phyloP scores from a whole-genome alignment of 768 basidiomycete species.

The Russula dissimulans region DNA sequence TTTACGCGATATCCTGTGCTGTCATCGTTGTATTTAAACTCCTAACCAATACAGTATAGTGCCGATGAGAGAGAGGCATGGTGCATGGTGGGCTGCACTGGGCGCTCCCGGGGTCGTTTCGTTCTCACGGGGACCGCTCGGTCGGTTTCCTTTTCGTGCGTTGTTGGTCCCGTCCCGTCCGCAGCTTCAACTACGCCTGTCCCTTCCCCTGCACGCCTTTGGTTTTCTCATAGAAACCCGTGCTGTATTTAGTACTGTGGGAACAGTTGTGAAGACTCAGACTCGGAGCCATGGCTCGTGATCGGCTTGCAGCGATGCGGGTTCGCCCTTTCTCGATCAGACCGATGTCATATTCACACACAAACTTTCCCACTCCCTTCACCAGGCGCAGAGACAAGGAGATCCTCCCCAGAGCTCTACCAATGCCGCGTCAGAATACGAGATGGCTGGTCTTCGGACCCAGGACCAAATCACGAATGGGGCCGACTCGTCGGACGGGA shows the following conservation, averaged over 20 bases:
- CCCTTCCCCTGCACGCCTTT: too few species aligned
- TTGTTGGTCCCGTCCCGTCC: too few species aligned
- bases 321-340: slow-evolving; percentile 5
- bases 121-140: slow-evolving; percentile 6
- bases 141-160: not conserved
- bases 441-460: slow-evolving; percentile 25
- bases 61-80: too few species aligned
- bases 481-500: slow-evolving; percentile 21
- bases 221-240: not conserved
- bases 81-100: not conserved
- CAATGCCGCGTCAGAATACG: slow-evolving; percentile 21
- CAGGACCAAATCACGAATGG: slow-evolving; percentile 19
- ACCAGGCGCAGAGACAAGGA: slow-evolving; percentile 26
- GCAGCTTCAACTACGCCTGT: too few species aligned
- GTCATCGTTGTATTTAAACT: too few species aligned
- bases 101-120: not conserved
- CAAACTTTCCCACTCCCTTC: not conserved
- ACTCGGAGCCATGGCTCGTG: slow-evolving; percentile 15
- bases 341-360: not conserved
- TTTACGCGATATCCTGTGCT: too few species aligned
- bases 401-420: slow-evolving; percentile 20
- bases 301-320: slow-evolving; percentile 21
- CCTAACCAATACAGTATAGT: too few species aligned
- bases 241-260: not conserved
- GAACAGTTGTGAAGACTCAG: not conserved